Percentiles rank a stretch among this genome's conserved stretches.
Conservation (phyloP, 2,329 filamentous ascomycete genomes). For the Aspergillus unguis region DNA sequence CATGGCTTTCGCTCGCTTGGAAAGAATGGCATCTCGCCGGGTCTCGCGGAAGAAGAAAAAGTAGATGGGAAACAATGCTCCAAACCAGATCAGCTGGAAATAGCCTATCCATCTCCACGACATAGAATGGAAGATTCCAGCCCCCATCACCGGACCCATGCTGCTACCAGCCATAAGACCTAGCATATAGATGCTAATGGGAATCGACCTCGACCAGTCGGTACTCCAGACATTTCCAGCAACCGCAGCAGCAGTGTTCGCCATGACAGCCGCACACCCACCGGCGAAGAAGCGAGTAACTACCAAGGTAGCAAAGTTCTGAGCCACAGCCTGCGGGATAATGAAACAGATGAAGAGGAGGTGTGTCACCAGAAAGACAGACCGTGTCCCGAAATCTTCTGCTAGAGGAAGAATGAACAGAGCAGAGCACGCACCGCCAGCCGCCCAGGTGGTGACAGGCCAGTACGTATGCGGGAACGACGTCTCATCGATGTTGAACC, state of each 20-base stretch:
- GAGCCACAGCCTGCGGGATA: conserved; percentile 43
- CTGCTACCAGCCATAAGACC: conserved; percentile 42
- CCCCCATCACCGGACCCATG: conserved; percentile 46
- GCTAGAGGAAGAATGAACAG: conserved; percentile 20
- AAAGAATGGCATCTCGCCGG: conserved; percentile 40
- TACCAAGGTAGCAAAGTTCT: conserved; percentile 46
- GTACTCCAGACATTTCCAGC: conserved; percentile 33
- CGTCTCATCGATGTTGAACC: conserved; percentile 16
- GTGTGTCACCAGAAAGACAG: conserved; percentile 41
- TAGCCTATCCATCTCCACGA: conserved; percentile 15
- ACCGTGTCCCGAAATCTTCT: conserved; percentile 26
- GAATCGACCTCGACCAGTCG: conserved; percentile 33
- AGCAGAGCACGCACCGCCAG: conserved; percentile 18
- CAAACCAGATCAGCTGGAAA: conserved; percentile 41
- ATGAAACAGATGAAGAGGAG: conserved; percentile 41
- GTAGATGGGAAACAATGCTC: conserved; percentile 37
- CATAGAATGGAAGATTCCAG: conserved; percentile 25
- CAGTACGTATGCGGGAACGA: conserved; percentile 22
- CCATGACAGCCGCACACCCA: conserved; percentile 39
- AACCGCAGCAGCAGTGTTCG: conserved; percentile 35
- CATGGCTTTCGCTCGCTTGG: conserved; percentile 34
- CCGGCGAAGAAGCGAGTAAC: conserved; percentile 46
- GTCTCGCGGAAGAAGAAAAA: conserved; percentile 42
- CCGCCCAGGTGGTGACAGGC: conserved; percentile 20
- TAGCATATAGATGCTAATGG: conserved; percentile 43